Conservation (phyloP, 169 alveolate genomes). For the Plasmodium cynomolgi region DNA sequence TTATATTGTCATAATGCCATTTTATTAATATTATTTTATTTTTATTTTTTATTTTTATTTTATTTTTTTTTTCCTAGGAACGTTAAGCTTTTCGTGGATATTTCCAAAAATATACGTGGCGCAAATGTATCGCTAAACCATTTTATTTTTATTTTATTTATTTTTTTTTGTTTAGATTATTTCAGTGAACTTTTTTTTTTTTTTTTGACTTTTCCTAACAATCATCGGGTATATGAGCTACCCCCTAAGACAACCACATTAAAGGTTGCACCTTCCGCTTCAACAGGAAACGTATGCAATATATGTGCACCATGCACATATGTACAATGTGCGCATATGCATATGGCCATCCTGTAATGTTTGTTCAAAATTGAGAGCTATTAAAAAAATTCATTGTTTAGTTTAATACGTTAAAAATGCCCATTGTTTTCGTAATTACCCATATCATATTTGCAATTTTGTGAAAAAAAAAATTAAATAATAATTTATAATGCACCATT, state of each 20-base stretch:
- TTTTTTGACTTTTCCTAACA: background rate
- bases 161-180: background rate
- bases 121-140: constrained; percentile 5
- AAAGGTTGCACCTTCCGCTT: background rate
- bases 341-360: background rate
- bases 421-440: background rate
- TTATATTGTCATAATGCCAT: background rate
- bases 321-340: background rate
- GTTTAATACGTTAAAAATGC: background rate
- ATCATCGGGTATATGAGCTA: background rate
- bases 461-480: background rate
- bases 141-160: background rate
- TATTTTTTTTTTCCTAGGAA: background rate
- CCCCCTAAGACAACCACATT: background rate
- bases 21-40: background rate
- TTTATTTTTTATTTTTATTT: background rate
- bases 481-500: constrained; percentile 50
- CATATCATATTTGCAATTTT: background rate
- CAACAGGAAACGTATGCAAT: background rate
- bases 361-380: background rate
- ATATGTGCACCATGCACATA: background rate
- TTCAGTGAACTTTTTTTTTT: background rate
- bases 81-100: background rate
- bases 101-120: background rate
- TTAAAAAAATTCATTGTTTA: background rate